These are phyloP conservation scores for Blastomyces parvus DNA, from an alignment of 2,329 filamentous ascomycete genomes.

Conservation along the genomic window DNA sequence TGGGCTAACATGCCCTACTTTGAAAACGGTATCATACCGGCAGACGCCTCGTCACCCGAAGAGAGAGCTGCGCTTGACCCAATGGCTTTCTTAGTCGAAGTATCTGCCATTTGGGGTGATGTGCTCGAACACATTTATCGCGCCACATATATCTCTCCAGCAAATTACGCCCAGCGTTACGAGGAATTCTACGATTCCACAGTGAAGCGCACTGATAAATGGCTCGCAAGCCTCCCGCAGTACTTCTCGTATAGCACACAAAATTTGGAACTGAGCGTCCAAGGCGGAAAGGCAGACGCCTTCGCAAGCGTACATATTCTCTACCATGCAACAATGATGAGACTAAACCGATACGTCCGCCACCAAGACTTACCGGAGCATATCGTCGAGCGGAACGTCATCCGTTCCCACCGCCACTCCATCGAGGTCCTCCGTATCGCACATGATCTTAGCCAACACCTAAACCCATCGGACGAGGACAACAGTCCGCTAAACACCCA, in stretches of 20 bases:
- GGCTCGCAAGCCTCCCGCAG: constrained; percentile 49
- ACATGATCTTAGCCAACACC: constrained; percentile 32
- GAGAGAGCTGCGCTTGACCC: constrained; percentile 37
- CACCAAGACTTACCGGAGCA: constrained; percentile 35
- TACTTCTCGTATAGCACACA: constrained; percentile 45
- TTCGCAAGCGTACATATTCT: constrained; percentile 58
- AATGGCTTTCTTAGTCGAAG: constrained; percentile 53
- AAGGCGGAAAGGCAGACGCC: constrained; percentile 46
- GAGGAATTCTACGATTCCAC: constrained; percentile 47
- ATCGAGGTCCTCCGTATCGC: constrained; percentile 43
- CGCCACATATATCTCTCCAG: constrained; percentile 36
- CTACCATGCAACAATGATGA: constrained; percentile 56
- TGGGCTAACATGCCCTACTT: constrained; percentile 53
- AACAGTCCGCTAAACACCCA: constrained; percentile 8
- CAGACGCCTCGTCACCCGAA: constrained; percentile 26
- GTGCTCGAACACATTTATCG: constrained; percentile 53
- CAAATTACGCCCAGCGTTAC: constrained; percentile 38
- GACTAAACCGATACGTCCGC: constrained; percentile 53
- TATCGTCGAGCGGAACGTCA: constrained; percentile 39
- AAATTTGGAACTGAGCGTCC: constrained; percentile 50
- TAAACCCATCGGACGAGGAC: constrained; percentile 17
- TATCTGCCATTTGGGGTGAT: constrained; percentile 57
- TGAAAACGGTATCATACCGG: constrained; percentile 42
- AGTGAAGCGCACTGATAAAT: constrained; percentile 46
- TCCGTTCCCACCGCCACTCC: constrained; percentile 45